phyloP scores from a whole-genome alignment of 2,329 filamentous ascomycete species.

The Microdochium nivale region DNA sequence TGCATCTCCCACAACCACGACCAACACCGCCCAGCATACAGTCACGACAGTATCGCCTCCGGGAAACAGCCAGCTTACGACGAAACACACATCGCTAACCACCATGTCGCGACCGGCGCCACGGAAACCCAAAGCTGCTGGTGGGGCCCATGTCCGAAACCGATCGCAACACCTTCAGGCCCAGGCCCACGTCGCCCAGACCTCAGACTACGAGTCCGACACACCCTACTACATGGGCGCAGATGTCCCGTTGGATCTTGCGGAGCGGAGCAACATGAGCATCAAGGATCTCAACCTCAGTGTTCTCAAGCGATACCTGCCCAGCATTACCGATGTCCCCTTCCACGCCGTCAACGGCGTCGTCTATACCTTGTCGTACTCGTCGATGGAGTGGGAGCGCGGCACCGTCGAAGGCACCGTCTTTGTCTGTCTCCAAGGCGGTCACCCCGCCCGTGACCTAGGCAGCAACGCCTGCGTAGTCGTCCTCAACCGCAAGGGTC shows the following conservation, averaged over 20 bases:
- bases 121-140: not conserved
- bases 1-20: not conserved
- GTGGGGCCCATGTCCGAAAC: not conserved
- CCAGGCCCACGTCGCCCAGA: not conserved
- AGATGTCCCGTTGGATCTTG: conserved; percentile 34
- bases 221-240: conserved; percentile 38
- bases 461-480: conserved; percentile 49
- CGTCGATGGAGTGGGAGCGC: conserved; percentile 71
- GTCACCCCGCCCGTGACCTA: conserved; percentile 24
- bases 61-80: not conserved
- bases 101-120: not conserved
- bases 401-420: conserved; percentile 76
- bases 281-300: conserved; percentile 83
- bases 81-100: not conserved
- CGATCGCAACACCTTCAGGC: not conserved
- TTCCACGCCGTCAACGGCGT: conserved; percentile 80
- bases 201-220: conserved; percentile 61
- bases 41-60: not conserved
- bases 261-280: conserved; percentile 42
- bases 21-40: not conserved
- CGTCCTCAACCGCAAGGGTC: conserved; percentile 62
- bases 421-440: conserved; percentile 67
- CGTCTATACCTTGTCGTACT: conserved; percentile 68
- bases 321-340: conserved; percentile 63
- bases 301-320: conserved; percentile 75